Evolutionary conservation across 164 flowering plant species (phyloP).

Genomic region (Annona squamosa): DNA sequence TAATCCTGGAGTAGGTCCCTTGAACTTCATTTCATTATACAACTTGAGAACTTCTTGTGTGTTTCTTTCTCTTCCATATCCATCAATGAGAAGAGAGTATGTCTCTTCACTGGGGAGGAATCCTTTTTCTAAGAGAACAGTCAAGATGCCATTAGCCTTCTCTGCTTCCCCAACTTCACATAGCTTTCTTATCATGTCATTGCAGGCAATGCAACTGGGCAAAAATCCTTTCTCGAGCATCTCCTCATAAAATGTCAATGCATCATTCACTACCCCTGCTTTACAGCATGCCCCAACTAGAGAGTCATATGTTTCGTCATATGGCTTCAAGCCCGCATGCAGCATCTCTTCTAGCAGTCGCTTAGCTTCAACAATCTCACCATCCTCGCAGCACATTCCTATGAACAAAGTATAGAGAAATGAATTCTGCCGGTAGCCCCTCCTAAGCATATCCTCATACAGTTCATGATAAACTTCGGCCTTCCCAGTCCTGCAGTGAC

Average conservation of each 20-base stretch:
- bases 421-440: constrained; percentile 60
- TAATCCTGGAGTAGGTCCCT: constrained; percentile 35
- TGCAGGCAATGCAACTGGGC: constrained; percentile 54
- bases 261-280: constrained; percentile 36
- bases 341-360: constrained; percentile 58
- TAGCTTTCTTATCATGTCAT: constrained; percentile 43
- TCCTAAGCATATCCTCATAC: constrained; percentile 61
- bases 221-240: constrained; percentile 46
- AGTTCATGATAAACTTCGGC: constrained; percentile 37
- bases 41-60: constrained; percentile 50
- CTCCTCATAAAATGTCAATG: constrained; percentile 42
- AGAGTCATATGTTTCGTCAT: constrained; percentile 55
- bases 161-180: constrained; percentile 30
- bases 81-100: constrained; percentile 52
- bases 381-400: constrained; percentile 34
- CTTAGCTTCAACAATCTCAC: constrained; percentile 44
- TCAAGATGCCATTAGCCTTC: constrained; percentile 51
- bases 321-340: constrained; percentile 46
- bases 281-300: constrained; percentile 48
- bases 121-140: constrained; percentile 54
- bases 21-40: constrained; percentile 68
- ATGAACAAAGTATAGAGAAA: constrained; percentile 62
- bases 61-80: constrained; percentile 41
- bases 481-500: constrained; percentile 34
- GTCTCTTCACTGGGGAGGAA: constrained; percentile 55